A percentile compares a stretch with the other conserved stretches of the same genome.
These are phyloP conservation scores for Suhomyces terraborum DNA, from an alignment of 1,139 yeast genomes.

Conservation along the genomic window DNA sequence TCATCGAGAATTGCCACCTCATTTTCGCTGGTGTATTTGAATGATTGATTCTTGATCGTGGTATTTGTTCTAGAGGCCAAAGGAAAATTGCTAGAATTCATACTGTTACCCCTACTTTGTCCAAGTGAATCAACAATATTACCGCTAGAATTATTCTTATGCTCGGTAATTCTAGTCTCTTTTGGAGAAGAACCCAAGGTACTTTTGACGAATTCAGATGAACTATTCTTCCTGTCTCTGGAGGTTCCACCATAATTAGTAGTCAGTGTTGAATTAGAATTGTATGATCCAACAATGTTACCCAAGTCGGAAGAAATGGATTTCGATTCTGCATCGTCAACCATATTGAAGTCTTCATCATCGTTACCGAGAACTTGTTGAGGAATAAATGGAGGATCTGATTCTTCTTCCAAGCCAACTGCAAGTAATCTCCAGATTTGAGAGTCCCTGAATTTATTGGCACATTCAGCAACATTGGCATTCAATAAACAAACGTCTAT, in stretches of 20 bases:
- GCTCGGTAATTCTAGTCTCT: conserved; percentile 9
- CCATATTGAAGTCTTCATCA: not conserved
- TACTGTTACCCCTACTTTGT: conserved; percentile 26
- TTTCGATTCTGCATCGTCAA: conserved; percentile 24
- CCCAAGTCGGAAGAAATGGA: conserved; percentile 46
- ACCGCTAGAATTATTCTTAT: conserved; percentile 20
- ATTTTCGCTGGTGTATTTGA: conserved; percentile 17
- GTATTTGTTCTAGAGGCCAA: conserved; percentile 1
- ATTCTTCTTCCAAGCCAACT: conserved; percentile 53
- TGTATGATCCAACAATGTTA: conserved; percentile 46
- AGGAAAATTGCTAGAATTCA: conserved; percentile 16
- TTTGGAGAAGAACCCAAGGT: conserved; percentile 8
- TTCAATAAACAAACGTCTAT: conserved; percentile 60
- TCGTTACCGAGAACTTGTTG: not conserved
- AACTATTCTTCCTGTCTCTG: conserved; percentile 7
- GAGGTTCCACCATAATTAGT: conserved; percentile 39
- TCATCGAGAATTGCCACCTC: conserved; percentile 31
- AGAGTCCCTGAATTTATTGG: conserved; percentile 55
- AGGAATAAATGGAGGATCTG: not conserved
- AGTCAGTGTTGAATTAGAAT: conserved; percentile 47
- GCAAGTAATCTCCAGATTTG: conserved; percentile 73
- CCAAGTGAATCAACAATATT: conserved; percentile 31
- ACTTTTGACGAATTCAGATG: conserved; percentile 7
- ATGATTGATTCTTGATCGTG: not conserved
- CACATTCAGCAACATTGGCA: conserved; percentile 58